phyloP scores from a whole-genome alignment of 768 basidiomycete species.

The Kwoniella dejecticola region DNA sequence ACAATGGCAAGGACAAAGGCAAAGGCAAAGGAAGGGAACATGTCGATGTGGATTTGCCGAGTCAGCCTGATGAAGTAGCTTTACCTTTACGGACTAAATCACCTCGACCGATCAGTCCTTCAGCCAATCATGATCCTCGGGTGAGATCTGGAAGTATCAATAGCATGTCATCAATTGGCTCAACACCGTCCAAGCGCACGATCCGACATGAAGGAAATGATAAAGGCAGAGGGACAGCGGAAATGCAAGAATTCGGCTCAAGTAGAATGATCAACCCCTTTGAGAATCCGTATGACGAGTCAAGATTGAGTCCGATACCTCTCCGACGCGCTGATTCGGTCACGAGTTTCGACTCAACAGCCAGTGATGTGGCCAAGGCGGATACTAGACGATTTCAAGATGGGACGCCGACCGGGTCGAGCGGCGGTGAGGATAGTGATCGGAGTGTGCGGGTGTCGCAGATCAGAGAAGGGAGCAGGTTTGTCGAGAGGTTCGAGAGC shows the following conservation, averaged over 20 bases:
- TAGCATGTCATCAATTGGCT: background rate
- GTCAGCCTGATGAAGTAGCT: conserved; percentile 18
- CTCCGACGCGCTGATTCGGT: background rate
- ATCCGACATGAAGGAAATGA: background rate
- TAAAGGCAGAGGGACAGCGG: conserved; percentile 1
- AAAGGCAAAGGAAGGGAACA: background rate
- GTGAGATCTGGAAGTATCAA: background rate
- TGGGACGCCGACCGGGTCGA: conserved; percentile 2
- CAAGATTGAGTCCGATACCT: conserved; percentile 4
- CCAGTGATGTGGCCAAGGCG: background rate
- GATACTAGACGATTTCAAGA: background rate
- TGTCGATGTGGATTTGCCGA: conserved; percentile 4
- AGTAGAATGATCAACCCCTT: conserved; percentile 7
- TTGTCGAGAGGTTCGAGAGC: conserved; percentile 24
- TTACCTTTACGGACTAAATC: conserved; percentile 13
- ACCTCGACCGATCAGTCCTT: conserved; percentile 10
- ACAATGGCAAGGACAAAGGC: conserved; percentile 2
- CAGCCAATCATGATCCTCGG: background rate
- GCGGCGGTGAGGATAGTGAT: conserved; percentile 7
- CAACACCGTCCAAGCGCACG: background rate
- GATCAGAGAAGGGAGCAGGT: conserved; percentile 19
- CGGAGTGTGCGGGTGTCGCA: conserved; percentile 12
- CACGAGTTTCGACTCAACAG: conserved; percentile 3
- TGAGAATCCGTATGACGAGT: conserved; percentile 21
- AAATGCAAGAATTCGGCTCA: background rate